A percentile compares a stretch with the other conserved stretches of the same genome.
Evolutionary conservation across 2,329 filamentous ascomycete genomes (phyloP).

Genomic region (Mycosphaerelloides madeirae): DNA sequence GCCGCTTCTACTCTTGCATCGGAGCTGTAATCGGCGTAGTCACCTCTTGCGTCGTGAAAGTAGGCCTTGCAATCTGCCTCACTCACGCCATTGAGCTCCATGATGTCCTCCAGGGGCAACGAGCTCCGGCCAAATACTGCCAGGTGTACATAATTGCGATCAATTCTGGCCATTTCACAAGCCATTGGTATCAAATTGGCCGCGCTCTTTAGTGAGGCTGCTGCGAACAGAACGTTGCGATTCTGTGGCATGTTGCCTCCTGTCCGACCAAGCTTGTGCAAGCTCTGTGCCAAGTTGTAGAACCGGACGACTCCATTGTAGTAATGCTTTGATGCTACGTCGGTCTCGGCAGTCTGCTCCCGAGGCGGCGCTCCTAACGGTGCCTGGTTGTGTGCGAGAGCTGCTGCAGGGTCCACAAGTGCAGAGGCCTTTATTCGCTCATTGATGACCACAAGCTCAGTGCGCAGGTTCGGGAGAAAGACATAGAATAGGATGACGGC

Average conservation of each 20-base stretch:
- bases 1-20: slow-evolving; percentile 64
- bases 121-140: slow-evolving; percentile 69
- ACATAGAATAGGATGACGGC: slow-evolving; percentile 55
- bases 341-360: slow-evolving; percentile 14
- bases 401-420: slow-evolving; percentile 7
- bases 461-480: slow-evolving; percentile 61
- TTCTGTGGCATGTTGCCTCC: slow-evolving; percentile 52
- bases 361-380: slow-evolving; percentile 23
- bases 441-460: slow-evolving; percentile 36
- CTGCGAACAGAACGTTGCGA: slow-evolving; percentile 73
- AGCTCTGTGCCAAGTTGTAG: slow-evolving; percentile 56
- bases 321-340: slow-evolving; percentile 36
- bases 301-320: slow-evolving; percentile 71
- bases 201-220: slow-evolving; percentile 68
- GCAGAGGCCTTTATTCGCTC: not conserved
- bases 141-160: slow-evolving; percentile 74
- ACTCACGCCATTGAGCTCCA: slow-evolving; percentile 74
- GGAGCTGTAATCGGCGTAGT: slow-evolving; percentile 65
- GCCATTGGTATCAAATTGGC: slow-evolving; percentile 72
- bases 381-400: slow-evolving; percentile 13
- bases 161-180: slow-evolving; percentile 73
- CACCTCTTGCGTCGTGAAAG: slow-evolving; percentile 71
- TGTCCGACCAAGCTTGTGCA: slow-evolving; percentile 56
- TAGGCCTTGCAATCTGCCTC: slow-evolving; percentile 57
- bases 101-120: slow-evolving; percentile 63